Base-by-base conservation (phyloP, 306 rosid species). In the Gleditsia sinensis region DNA sequence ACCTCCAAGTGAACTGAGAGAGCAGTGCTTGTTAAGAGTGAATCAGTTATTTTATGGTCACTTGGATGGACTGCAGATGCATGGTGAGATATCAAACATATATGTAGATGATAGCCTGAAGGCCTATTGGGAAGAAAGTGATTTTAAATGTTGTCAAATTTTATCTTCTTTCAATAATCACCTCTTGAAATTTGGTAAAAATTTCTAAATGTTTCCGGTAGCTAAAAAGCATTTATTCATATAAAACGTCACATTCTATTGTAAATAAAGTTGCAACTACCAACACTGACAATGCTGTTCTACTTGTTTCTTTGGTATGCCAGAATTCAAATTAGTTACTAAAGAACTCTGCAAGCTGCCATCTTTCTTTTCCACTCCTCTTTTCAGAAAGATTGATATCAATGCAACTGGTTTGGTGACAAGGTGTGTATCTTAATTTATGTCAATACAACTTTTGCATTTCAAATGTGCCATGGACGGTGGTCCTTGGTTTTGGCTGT, bases 261-360 rank as follows among this genome's bases (percentile, higher is more conserved):
- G 37, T 36, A 51, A 33, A 43, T 36, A 61, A 72, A 66, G 49
- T 46, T 56, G 67, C 75, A 42, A 33, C 53, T 49, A 13, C 61
- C 50, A 77, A 36, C 69, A 48, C 80, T 79, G 54, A 74, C 63
- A 81, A 72, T 55, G 67, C 68, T 30, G 50, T 75, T 67, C 62
- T 83, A 75, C 82, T 81, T 76, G 39, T 77, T 72, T 69, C 56
- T 67, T 65, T 84, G 80, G 58, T 36, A 54, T 89, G 64, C 67
- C 97, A 95, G 99, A 95, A 49, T 92, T 95, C 81, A 95, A 91
- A 82, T 64, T 83, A 75, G 81, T 87, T 75, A 88, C 92, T 25
- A 92, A 90, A 89, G 99, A 95, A 62, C 84, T 95, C 27, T 95
- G 99, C 96, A 95, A 89, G 94, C 93, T 95, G 87, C 99, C 99